Percentiles rank a stretch among this genome's conserved stretches.
Evolutionary conservation across 2,329 filamentous ascomycete species (phyloP).

Genomic region (Microdochium trichocladiopsis): DNA sequence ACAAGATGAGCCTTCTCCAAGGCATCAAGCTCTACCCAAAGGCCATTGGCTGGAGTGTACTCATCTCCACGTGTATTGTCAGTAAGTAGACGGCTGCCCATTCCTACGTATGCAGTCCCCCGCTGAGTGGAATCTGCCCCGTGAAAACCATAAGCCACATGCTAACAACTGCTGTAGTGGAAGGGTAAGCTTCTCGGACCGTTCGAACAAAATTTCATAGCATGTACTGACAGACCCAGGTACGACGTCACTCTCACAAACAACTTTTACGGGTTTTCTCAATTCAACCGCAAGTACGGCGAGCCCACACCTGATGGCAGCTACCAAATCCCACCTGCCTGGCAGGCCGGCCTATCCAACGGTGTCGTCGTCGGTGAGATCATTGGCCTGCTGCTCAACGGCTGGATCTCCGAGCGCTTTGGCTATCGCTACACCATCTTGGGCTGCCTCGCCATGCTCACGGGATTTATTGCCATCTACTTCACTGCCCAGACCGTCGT

Average conservation of each 20-base stretch:
- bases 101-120: too few relatives aligned
- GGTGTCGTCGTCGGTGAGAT: conserved; percentile 48
- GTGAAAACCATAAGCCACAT: background rate
- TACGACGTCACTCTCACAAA: conserved; percentile 78
- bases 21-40: conserved; percentile 80
- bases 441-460: conserved; percentile 42
- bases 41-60: conserved; percentile 73
- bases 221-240: conserved; percentile 18
- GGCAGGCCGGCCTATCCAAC: conserved; percentile 57
- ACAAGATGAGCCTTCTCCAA: conserved; percentile 65
- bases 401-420: conserved; percentile 58
- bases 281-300: conserved; percentile 53
- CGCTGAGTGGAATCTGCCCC: too few relatives aligned
- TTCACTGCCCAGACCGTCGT: conserved; percentile 57
- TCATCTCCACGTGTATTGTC: conserved; percentile 84
- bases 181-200: background rate
- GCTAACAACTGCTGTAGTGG: background rate
- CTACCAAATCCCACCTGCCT: conserved; percentile 51
- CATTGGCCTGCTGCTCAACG: conserved; percentile 59
- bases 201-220: background rate
- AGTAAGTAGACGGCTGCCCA: conserved; percentile 71
- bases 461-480: conserved; percentile 54
- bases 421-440: conserved; percentile 63
- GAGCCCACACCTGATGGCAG: conserved; percentile 33
- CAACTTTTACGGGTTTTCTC: conserved; percentile 63